phyloP scores from a whole-genome alignment of 2,329 filamentous ascomycete genomes.

The Sclerotinia borealis region DNA sequence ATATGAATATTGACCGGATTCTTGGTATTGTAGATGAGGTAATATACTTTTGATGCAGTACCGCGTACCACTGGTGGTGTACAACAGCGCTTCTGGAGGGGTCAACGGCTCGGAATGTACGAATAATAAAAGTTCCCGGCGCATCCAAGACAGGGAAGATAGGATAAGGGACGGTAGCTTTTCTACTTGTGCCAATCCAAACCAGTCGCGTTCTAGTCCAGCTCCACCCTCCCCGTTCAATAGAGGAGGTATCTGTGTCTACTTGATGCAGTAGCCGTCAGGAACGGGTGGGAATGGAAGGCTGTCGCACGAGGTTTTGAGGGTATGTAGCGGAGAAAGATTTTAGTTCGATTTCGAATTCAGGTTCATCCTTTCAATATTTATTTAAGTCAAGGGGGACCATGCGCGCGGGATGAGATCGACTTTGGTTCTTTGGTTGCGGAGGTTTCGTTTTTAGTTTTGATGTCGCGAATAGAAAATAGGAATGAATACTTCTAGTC shows the following conservation, averaged over 20 bases:
- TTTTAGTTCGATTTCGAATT: not conserved
- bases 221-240: not conserved
- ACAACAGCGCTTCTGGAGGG: not conserved
- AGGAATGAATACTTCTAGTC: not conserved
- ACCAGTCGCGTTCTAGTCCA: not conserved
- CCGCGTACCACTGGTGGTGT: not conserved
- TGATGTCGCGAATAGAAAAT: not conserved
- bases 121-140: not conserved
- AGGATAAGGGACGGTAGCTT: not conserved
- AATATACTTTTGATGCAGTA: conserved; percentile 6
- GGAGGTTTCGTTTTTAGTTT: conserved; percentile 8
- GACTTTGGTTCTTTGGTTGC: not conserved
- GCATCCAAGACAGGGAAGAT: not conserved
- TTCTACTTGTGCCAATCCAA: not conserved
- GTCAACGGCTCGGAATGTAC: not conserved
- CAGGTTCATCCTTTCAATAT: conserved; percentile 6
- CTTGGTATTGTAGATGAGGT: conserved; percentile 5
- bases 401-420: not conserved
- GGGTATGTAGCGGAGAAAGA: not conserved
- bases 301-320: not conserved
- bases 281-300: not conserved
- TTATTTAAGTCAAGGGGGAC: conserved; percentile 1
- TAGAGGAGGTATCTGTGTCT: not conserved
- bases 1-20: conserved; percentile 8
- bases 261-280: conserved; percentile 4